Base-by-base conservation (phyloP, 2,329 filamentous ascomycete species). In the Metarhizium humberi region DNA sequence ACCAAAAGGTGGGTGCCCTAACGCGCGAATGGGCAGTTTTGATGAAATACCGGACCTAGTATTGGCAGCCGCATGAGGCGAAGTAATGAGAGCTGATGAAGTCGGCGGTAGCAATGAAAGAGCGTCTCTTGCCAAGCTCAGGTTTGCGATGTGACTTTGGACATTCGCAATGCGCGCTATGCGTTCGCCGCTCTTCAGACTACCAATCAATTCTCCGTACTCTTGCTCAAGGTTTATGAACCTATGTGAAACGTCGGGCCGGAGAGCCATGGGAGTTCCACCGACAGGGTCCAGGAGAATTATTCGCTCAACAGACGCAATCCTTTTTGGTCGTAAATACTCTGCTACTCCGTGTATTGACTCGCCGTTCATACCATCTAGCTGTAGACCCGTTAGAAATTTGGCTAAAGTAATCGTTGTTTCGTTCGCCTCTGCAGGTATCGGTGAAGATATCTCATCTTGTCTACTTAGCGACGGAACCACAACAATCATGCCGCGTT, bases 151-250 rank as follows among this genome's bases (percentile, higher is more conserved):
- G 51, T 36, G 43, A 14, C 18, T 11, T 16, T 50, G 18, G 25
- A 8, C 45, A 14, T 32, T 14, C 32, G 14, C 16, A 29, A 20
- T 47, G 7, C 34, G 36, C 6, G 6, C 14, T 45, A 38, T 36
- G 34, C 57, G 64, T 58, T 53, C 66, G 53, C 54, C 58, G 32
- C 53, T 63, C 51, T 68, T 64, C 30, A 95, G 75, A 61, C 90
- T 81, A 16, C 78, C 70, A 58, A 82, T 77, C 51, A 95, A 86
- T 30, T 80, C 73, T 1, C 81, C 75, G 61, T 88, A 96, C 67
- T 99, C 92, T 66, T 97, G 91, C 66, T 95, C 88, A 55, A 99
- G 78, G 63, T 99, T 99, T 66, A 99, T 82, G 66, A 96, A 97
- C 40, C 73, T 65, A 54, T 76, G 73, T 36, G 67, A 67, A 20